Percentiles rank a stretch among this genome's conserved stretches.
These are phyloP conservation scores for Pterula multifida DNA, from an alignment of 1,284 basidiomycete genomes.

Conservation along the genomic window DNA sequence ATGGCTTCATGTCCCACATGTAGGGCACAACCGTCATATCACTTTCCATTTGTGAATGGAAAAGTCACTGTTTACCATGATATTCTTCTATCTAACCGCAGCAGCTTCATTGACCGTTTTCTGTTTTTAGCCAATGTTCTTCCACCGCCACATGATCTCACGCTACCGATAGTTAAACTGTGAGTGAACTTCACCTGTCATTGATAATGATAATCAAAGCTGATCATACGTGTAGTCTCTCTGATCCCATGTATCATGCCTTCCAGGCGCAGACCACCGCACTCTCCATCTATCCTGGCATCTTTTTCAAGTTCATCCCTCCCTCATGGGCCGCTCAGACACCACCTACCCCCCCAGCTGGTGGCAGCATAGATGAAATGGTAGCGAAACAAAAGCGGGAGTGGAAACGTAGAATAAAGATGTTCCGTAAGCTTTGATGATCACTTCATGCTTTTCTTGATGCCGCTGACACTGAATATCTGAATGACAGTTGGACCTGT, in stretches of 20 bases:
- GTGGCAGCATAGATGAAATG: conserved; percentile 20
- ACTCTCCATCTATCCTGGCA: conserved; percentile 65
- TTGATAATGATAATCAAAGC: neutral
- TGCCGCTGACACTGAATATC: no score
- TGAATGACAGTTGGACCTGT: conserved; percentile 61
- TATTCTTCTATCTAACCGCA: no score
- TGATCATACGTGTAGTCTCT: conserved; percentile 24
- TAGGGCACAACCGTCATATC: no score
- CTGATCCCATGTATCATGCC: conserved; percentile 57
- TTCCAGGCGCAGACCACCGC: conserved; percentile 68
- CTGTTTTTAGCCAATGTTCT: conserved; percentile 58
- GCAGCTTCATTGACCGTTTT: conserved; percentile 8
- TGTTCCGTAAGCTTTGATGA: conserved; percentile 61
- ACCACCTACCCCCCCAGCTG: conserved; percentile 37
- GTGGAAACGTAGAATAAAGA: conserved; percentile 75
- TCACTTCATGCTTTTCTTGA: conserved; percentile 7
- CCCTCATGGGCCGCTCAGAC: conserved; percentile 61
- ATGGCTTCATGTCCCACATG: neutral
- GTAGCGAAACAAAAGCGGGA: conserved; percentile 51
- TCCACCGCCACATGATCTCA: conserved; percentile 70
- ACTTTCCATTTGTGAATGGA: no score
- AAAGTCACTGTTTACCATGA: no score
- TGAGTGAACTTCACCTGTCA: neutral
- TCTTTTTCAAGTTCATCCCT: conserved; percentile 71
- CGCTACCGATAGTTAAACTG: conserved; percentile 63